These are phyloP conservation scores for Phytophthora hibernalis DNA, from an alignment of 352 stramenopile species.

Conservation along the genomic window DNA sequence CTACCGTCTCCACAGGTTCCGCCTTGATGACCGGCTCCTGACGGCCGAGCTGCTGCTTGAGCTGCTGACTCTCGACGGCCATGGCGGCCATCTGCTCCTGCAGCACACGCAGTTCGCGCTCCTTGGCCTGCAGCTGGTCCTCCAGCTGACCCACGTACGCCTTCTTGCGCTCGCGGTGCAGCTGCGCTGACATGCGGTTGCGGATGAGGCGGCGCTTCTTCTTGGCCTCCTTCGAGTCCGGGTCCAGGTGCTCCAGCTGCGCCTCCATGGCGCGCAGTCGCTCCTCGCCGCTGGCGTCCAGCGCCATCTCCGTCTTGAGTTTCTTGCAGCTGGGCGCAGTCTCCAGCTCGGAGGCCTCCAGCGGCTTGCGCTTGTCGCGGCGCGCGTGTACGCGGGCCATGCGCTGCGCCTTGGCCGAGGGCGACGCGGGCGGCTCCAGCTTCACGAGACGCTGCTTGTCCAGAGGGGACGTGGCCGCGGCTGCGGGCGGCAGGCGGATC, in stretches of 20 bases:
- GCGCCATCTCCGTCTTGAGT: conserved; percentile 70
- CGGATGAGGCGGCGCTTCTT: conserved; percentile 90
- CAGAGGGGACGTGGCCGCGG: conserved; percentile 25
- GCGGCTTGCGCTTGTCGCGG: conserved; percentile 80
- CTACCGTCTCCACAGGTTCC: conserved; percentile 49
- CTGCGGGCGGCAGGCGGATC: conserved; percentile 58
- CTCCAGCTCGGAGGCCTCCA: conserved; percentile 14
- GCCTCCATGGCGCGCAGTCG: conserved; percentile 84
- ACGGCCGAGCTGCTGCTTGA: conserved; percentile 60
- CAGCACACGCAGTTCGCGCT: conserved; percentile 75
- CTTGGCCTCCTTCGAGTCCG: conserved; percentile 90
- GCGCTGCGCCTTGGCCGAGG: conserved; percentile 69
- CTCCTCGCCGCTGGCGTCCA: conserved; percentile 79
- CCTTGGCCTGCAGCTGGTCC: conserved; percentile 84
- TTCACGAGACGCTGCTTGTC: conserved; percentile 61
- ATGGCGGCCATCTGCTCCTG: conserved; percentile 82
- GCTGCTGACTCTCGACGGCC: conserved; percentile 64
- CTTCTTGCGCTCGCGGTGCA: conserved; percentile 90
- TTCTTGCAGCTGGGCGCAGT: conserved; percentile 57
- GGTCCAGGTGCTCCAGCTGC: conserved; percentile 83
- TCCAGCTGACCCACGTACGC: conserved; percentile 88
- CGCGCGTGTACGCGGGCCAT: conserved; percentile 74
- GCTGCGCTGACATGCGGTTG: conserved; percentile 90
- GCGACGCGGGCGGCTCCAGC: conserved; percentile 48
- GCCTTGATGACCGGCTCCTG: conserved; percentile 60